phyloP scores from a whole-genome alignment of 108 stramenopile species.

The Conticribra weissflogii region DNA sequence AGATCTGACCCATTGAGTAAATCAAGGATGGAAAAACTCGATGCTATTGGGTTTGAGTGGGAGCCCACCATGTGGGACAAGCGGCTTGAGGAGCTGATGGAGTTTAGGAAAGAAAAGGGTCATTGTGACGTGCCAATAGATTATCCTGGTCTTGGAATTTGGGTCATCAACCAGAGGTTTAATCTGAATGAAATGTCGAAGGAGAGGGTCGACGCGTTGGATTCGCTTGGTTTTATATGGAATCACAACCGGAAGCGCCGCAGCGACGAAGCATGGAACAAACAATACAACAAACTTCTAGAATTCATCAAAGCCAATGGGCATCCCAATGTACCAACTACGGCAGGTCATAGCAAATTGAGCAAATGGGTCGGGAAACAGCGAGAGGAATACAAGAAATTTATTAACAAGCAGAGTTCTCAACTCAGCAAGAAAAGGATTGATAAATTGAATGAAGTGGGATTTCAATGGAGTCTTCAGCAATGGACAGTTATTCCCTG shows the following conservation, averaged over 20 bases:
- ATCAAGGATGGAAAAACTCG: slow-evolving; percentile 31
- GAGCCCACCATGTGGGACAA: slow-evolving; percentile 38
- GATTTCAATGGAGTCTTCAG: slow-evolving; percentile 46
- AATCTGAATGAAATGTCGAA: slow-evolving; percentile 43
- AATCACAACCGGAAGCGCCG: slow-evolving; percentile 45
- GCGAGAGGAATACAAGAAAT: slow-evolving; percentile 51
- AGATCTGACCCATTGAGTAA: slow-evolving; percentile 6
- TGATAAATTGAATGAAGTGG: slow-evolving; percentile 44
- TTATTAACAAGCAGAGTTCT: slow-evolving; percentile 40
- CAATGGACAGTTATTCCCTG: slow-evolving; percentile 41
- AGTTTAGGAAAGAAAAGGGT: slow-evolving; percentile 17
- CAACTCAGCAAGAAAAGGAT: slow-evolving; percentile 34
- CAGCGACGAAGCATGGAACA: slow-evolving; percentile 30
- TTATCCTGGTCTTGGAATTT: slow-evolving; percentile 39
- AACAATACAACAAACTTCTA: slow-evolving; percentile 17
- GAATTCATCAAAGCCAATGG: slow-evolving; percentile 28
- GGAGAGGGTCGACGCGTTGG: slow-evolving; percentile 38
- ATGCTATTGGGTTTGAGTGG: slow-evolving; percentile 44
- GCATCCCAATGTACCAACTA: slow-evolving; percentile 44
- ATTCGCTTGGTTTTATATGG: slow-evolving; percentile 52
- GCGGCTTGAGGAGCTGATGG: slow-evolving; percentile 33
- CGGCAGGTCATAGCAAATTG: slow-evolving; percentile 28
- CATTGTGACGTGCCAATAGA: slow-evolving; percentile 27
- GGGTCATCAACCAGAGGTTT: slow-evolving; percentile 48
- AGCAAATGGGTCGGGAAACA: slow-evolving; percentile 53